phyloP scores from a whole-genome alignment of 345 rosid species.

The Noccaea bulbosa region DNA sequence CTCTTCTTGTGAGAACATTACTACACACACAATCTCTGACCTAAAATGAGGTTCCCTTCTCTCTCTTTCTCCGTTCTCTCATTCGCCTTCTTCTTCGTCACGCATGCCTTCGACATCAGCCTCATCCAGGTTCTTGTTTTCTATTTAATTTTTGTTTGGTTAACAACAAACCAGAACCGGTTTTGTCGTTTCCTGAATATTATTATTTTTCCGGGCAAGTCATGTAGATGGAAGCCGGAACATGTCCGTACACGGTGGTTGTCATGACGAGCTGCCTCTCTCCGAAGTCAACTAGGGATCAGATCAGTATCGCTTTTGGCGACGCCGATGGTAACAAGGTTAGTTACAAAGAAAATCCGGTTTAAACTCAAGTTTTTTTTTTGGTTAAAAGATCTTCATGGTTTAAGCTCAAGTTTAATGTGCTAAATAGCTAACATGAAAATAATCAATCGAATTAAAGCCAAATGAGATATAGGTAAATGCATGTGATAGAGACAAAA shows the following conservation, averaged over 20 bases:
- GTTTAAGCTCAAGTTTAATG: neutral
- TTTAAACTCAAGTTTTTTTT: neutral
- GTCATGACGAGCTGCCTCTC: conserved; percentile 73
- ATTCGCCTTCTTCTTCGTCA: conserved; percentile 19
- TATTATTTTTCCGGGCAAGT: neutral
- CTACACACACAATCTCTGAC: conserved; percentile 8
- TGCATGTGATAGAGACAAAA: neutral
- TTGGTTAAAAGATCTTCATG: no score
- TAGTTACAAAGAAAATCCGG: neutral
- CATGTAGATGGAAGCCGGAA: conserved; percentile 44
- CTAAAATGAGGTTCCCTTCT: conserved; percentile 19
- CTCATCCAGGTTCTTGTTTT: conserved; percentile 40
- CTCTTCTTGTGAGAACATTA: neutral
- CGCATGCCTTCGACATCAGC: conserved; percentile 43
- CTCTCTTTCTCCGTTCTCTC: conserved; percentile 22
- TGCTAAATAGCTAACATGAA: neutral
- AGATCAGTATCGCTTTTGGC: conserved; percentile 71
- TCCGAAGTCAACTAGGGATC: conserved; percentile 63
- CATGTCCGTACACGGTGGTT: conserved; percentile 63
- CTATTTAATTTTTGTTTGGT: neutral
- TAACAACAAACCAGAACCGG: neutral
- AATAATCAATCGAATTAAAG: neutral
- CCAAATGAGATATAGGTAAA: neutral
- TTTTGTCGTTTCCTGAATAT: neutral
- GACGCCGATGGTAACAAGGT: conserved; percentile 81